Evolutionary conservation across 1,284 basidiomycete species (phyloP).

Genomic region (Moesziomyces antarcticus): DNA sequence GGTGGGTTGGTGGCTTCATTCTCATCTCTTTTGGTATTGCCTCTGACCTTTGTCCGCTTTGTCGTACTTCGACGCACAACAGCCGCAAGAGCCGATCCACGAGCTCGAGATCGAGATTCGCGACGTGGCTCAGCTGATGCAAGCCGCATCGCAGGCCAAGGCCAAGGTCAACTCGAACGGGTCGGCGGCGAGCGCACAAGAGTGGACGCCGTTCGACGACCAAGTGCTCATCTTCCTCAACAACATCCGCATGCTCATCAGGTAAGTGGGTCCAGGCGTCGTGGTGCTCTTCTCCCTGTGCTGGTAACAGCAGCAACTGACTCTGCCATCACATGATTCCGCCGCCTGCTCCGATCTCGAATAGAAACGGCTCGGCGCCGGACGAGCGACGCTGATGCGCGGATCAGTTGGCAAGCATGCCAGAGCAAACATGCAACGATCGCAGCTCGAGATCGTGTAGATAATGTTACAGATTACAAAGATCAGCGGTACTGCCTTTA

Average conservation of each 20-base stretch:
- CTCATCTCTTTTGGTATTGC: not conserved
- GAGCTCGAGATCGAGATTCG: constrained; percentile 74
- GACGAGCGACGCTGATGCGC: constrained; percentile 19
- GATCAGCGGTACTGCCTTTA: not conserved
- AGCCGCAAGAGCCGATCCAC: constrained; percentile 66
- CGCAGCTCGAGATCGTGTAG: no score
- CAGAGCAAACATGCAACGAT: no score
- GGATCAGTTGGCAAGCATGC: not conserved
- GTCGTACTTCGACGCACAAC: constrained; percentile 3
- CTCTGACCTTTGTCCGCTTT: not conserved
- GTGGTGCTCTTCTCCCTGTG: not conserved
- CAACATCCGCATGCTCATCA: constrained; percentile 63
- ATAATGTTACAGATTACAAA: not conserved
- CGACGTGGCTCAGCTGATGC: constrained; percentile 70
- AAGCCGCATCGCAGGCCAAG: constrained; percentile 61
- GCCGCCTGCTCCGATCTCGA: not conserved
- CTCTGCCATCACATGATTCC: not conserved
- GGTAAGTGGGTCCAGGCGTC: constrained; percentile 23
- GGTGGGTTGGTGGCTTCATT: constrained; percentile 14
- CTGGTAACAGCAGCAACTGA: no score
- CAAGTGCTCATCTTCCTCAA: constrained; percentile 62
- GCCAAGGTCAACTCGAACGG: constrained; percentile 11
- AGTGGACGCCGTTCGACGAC: constrained; percentile 63
- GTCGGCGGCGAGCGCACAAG: constrained; percentile 22
- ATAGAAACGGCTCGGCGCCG: constrained; percentile 14